These are phyloP conservation scores for Oryza coarctata DNA, from an alignment of 176 grass and related monocot genomes.

Conservation along the genomic window DNA sequence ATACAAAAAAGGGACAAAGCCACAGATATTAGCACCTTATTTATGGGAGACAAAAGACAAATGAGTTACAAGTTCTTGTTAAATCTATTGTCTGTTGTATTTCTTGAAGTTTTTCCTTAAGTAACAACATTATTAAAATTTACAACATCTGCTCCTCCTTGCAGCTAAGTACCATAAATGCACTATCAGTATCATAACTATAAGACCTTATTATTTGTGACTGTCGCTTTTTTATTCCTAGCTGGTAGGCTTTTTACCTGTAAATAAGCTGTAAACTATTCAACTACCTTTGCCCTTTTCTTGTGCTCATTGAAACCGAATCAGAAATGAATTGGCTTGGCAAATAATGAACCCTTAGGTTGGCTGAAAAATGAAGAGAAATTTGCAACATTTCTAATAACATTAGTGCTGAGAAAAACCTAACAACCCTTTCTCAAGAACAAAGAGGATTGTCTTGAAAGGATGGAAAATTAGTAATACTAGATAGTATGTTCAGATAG, in stretches of 20 bases:
- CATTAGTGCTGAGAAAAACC: background rate
- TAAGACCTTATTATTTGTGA: slow-evolving; percentile 2
- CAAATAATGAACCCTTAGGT: background rate
- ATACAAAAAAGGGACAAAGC: too few relatives aligned
- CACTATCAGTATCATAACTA: slow-evolving; percentile 7
- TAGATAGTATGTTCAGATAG: background rate
- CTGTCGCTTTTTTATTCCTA: slow-evolving; percentile 32
- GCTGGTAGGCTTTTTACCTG: background rate
- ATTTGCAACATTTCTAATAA: background rate
- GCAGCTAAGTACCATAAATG: background rate
- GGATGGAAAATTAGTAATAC: too few relatives aligned
- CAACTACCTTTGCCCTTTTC: slow-evolving; percentile 2
- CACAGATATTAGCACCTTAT: too few relatives aligned
- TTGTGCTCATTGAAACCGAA: slow-evolving; percentile 21
- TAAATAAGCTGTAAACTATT: slow-evolving; percentile 22
- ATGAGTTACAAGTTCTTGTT: background rate
- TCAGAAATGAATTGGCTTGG: slow-evolving; percentile 21
- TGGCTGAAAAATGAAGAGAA: background rate
- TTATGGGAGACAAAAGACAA: background rate
- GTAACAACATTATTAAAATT: background rate
- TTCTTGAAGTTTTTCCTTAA: background rate
- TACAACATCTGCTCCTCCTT: background rate
- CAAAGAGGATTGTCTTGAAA: background rate
- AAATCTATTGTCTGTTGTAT: background rate
- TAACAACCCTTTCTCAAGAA: background rate